Base-by-base conservation (phyloP, 257 asterid genomes). In the Solanum gandarillasii region DNA sequence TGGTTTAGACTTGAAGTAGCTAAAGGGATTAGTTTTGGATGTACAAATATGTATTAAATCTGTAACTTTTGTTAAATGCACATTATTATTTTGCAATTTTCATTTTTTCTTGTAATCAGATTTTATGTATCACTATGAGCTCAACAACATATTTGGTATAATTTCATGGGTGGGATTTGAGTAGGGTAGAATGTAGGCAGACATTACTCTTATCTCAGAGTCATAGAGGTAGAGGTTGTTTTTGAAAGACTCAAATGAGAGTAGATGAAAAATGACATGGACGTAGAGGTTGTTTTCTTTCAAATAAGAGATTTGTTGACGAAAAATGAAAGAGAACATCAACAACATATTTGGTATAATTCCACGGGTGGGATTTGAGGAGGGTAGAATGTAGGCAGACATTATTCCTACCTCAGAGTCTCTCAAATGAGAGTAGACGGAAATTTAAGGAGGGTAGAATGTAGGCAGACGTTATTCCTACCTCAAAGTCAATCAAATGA, bases 351-450 rank as follows among this genome's bases (percentile, higher is more conserved):
- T 43, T 43, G 55, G 55, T 43, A 43, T 12, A 3, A 9, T 38
- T 38, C 3, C 0, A 43, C 5, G 0, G 52, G 52, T 12, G 52
- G 52, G 52, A 41, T 43, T 43, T 43, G 52, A 41, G 48, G 48
- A 41, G 48, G 48, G 1, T 41, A 41, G 48, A 41, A 41, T 10
- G 48, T 41, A 41, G 48, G 48, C 5, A 41, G 2, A 41, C 14
- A 5, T 36, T 36, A 36, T 36, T 36, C 39, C 1, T 36, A 36
- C 39, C 39, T 36, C 9, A 7, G 8, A 6, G 98, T 94, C 96
- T 92, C 96, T 92, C 96, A 6, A 34, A 34, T 34, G 35, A 34
- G 35, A 34, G 35, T 34, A 34, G 35, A 34, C 6, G 35, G 35
- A 34, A 34, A 34, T 34, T 34, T 34, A 6, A 38, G 41, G 41